Evolutionary conservation across 192 early-diverging fungal species (phyloP).

Genomic region (Umbelopsis isabellina): DNA sequence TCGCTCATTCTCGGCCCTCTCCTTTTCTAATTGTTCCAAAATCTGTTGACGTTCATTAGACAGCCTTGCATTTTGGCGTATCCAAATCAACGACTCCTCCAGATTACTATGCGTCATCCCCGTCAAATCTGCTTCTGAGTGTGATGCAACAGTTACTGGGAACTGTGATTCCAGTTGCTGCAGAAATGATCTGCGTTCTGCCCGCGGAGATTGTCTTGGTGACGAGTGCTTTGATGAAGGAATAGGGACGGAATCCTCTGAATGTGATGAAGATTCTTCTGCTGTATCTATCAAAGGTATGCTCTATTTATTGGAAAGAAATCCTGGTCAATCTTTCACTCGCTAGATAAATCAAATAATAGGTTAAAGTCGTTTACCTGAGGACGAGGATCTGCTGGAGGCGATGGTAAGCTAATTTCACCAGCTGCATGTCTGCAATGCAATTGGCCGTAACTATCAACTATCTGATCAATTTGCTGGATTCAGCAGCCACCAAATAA

Average conservation of each 20-base stretch:
- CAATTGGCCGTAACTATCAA: not conserved
- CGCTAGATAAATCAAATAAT: not conserved
- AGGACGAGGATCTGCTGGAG: conserved; percentile 6
- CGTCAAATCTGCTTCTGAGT: not conserved
- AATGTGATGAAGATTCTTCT: too few relatives aligned
- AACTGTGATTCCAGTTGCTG: not conserved
- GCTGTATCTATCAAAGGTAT: too few relatives aligned
- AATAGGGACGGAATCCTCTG: not conserved
- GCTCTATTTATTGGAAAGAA: too few relatives aligned
- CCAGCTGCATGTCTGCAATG: not conserved
- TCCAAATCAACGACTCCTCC: conserved; percentile 7
- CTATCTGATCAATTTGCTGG: too few relatives aligned
- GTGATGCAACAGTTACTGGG: not conserved
- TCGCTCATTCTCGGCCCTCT: conserved; percentile 8
- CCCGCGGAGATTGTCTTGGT: too few relatives aligned
- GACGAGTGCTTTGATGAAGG: not conserved
- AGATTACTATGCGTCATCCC: not conserved
- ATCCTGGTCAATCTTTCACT: not conserved
- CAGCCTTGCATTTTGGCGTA: conserved; percentile 13
- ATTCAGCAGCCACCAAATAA: not conserved
- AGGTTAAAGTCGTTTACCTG: not conserved
- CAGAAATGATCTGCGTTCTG: not conserved
- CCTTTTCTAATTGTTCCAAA: conserved; percentile 10
- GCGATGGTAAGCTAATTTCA: conserved; percentile 4
- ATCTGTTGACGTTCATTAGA: conserved; percentile 6